Percentiles rank a stretch among this genome's conserved stretches.
Conservation (phyloP, 1,284 basidiomycete species). For the Sporisorium reilianum region DNA sequence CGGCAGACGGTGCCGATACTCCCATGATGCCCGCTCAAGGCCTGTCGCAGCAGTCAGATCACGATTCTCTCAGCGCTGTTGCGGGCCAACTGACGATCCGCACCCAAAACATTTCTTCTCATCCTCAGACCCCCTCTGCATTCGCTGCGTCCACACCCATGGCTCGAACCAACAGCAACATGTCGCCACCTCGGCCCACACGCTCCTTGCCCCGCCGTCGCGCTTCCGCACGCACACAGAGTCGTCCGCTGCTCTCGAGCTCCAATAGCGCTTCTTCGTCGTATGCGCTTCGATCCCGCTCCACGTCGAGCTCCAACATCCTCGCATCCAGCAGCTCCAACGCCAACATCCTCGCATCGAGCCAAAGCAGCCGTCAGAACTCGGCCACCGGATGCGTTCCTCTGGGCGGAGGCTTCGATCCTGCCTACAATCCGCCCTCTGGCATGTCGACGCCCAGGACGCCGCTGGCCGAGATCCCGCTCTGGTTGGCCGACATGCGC, state of each 20-base stretch:
- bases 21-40: background rate
- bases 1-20: constrained; percentile 1
- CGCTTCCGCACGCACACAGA: constrained; percentile 42
- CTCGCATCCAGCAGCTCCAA: constrained; percentile 35
- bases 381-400: constrained; percentile 22
- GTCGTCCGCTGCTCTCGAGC: constrained; percentile 32
- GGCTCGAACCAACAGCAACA: constrained; percentile 33
- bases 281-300: constrained; percentile 37
- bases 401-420: constrained; percentile 28
- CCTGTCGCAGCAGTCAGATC: constrained; percentile 10
- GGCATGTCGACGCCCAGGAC: constrained; percentile 45
- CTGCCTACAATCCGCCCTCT: constrained; percentile 29
- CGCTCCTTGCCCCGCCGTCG: constrained; percentile 34
- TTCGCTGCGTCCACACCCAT: constrained; percentile 1
- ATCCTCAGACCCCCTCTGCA: constrained; percentile 16
- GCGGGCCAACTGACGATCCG: constrained; percentile 5
- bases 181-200: constrained; percentile 48
- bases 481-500: constrained; percentile 52
- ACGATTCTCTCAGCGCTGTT: background rate
- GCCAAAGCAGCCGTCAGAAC: constrained; percentile 25
- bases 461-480: constrained; percentile 49
- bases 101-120: constrained; percentile 8
- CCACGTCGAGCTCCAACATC: constrained; percentile 33
- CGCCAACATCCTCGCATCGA: constrained; percentile 47
- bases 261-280: constrained; percentile 31